phyloP scores from a whole-genome alignment of 805 yeast genomes.

The Yamadazyma endophytica region DNA sequence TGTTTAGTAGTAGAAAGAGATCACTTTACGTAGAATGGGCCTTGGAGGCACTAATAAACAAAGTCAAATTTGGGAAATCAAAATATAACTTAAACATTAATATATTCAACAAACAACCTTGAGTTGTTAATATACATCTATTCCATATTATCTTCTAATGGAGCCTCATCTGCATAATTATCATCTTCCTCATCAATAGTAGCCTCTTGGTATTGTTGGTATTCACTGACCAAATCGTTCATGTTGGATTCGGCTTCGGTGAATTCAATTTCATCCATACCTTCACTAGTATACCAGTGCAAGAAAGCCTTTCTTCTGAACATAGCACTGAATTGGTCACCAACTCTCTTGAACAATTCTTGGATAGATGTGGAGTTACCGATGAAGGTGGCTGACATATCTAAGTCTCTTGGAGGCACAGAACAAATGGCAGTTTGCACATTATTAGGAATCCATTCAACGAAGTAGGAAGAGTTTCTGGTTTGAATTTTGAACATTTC shows the following conservation, averaged over 20 bases:
- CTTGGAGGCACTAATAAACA: too few species aligned
- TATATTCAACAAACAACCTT: not conserved
- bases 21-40: too few species aligned
- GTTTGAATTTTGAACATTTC: conserved; percentile 83
- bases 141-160: conserved; percentile 50
- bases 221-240: conserved; percentile 82
- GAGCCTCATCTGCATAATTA: conserved; percentile 65
- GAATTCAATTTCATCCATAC: conserved; percentile 95
- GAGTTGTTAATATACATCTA: conserved; percentile 11
- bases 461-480: conserved; percentile 77
- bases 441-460: conserved; percentile 95
- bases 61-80: too few species aligned
- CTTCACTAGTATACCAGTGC: conserved; percentile 94
- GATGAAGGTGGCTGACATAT: conserved; percentile 88
- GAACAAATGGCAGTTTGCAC: conserved; percentile 93
- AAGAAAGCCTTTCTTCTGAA: conserved; percentile 91
- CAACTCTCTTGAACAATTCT: conserved; percentile 84
- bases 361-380: conserved; percentile 93
- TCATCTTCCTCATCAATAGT: conserved; percentile 70
- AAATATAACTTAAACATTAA: conserved; percentile 1
- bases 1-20: too few species aligned
- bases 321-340: conserved; percentile 88
- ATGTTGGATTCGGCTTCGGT: conserved; percentile 90
- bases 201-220: conserved; percentile 89
- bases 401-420: conserved; percentile 80